These are phyloP conservation scores for Penicillium argentinense DNA, from an alignment of 495 filamentous ascomycete genomes.

Conservation along the genomic window DNA sequence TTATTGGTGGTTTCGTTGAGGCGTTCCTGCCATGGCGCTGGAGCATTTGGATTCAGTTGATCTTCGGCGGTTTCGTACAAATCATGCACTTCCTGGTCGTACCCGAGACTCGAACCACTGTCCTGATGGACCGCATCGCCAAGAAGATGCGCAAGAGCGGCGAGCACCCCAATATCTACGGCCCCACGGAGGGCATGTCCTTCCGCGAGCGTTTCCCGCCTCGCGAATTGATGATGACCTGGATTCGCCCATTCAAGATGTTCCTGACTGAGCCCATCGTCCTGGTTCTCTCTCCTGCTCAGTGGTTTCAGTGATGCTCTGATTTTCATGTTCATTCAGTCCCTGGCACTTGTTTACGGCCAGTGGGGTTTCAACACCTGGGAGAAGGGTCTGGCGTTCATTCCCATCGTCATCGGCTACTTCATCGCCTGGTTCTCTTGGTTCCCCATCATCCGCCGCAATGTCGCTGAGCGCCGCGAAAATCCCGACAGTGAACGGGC, in stretches of 20 bases:
- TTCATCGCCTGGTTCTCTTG: slow-evolving; percentile 56
- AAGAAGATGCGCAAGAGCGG: slow-evolving; percentile 53
- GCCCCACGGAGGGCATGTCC: slow-evolving; percentile 60
- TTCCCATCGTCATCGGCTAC: slow-evolving; percentile 61
- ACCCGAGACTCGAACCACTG: slow-evolving; percentile 57
- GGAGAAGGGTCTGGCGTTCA: slow-evolving; percentile 54
- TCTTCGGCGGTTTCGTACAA: slow-evolving; percentile 58
- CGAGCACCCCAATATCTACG: slow-evolving; percentile 57
- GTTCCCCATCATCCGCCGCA: slow-evolving; percentile 53
- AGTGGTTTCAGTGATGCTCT: slow-evolving; percentile 63
- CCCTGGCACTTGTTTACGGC: slow-evolving; percentile 56
- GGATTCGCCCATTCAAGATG: slow-evolving; percentile 62
- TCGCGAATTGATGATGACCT: slow-evolving; percentile 54
- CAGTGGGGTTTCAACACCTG: slow-evolving; percentile 58
- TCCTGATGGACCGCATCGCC: slow-evolving; percentile 61
- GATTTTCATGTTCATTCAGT: slow-evolving; percentile 69
- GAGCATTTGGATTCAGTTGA: slow-evolving; percentile 60
- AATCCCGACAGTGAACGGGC: slow-evolving; percentile 53
- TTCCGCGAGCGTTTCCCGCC: slow-evolving; percentile 59
- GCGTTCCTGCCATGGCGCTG: slow-evolving; percentile 51
- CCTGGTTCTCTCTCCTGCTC: slow-evolving; percentile 55
- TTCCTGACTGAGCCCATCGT: slow-evolving; percentile 63
- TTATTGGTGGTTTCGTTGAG: slow-evolving; percentile 61
- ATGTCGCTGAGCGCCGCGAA: slow-evolving; percentile 45
- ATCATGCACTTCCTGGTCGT: slow-evolving; percentile 52